Percentiles rank a stretch among this genome's conserved stretches.
Conservation (phyloP, 306 rosid species). For the Acmispon strigosus region DNA sequence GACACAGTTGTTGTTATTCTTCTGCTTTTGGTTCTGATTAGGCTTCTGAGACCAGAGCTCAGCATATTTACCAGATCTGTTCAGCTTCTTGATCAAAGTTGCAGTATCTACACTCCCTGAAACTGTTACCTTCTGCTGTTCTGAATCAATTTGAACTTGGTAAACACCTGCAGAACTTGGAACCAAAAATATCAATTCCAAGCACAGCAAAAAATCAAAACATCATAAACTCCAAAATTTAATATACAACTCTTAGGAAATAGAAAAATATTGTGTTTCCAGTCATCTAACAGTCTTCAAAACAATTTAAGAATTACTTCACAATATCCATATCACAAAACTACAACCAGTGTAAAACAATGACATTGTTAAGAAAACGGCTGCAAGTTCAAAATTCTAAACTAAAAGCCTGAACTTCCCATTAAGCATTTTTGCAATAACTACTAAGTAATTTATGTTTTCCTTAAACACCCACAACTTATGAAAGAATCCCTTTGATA, state of each 20-base stretch:
- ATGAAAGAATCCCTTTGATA: not conserved
- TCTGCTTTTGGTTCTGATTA: constrained; percentile 57
- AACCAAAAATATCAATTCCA: not conserved
- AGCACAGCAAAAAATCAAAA: not conserved
- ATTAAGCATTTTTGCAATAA: not conserved
- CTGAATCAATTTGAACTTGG: constrained; percentile 69
- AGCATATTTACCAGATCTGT: constrained; percentile 76
- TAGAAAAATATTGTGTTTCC: not conserved
- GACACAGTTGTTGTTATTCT: constrained; percentile 43
- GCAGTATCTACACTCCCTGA: constrained; percentile 68
- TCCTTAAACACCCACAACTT: not conserved
- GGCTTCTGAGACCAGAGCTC: constrained; percentile 67
- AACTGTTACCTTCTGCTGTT: constrained; percentile 82
- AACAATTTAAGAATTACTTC: not conserved
- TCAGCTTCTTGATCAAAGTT: constrained; percentile 65
- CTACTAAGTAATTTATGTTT: not conserved
- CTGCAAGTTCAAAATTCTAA: not conserved
- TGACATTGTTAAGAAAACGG: not conserved
- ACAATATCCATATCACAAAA: not conserved
- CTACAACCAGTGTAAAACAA: not conserved
- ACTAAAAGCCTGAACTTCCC: not conserved
- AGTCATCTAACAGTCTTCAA: not conserved
- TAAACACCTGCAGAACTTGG: constrained; percentile 53
- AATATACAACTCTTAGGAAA: too few relatives aligned
- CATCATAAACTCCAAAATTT: too few relatives aligned